Conservation (phyloP, 192 early-diverging fungal genomes). For the Helicostylum pulchrum region DNA sequence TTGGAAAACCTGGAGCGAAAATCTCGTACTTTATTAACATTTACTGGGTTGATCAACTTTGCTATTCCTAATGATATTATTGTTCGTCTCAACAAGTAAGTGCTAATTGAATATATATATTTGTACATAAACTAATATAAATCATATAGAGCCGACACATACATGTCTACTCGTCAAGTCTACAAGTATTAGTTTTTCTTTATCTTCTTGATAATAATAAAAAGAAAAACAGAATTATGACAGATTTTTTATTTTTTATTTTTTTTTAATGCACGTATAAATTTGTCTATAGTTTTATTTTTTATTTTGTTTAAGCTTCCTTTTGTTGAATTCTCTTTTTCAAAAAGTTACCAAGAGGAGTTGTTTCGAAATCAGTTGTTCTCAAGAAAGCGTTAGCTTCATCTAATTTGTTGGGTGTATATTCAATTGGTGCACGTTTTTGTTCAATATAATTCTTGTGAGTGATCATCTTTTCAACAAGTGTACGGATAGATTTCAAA, state of each 20-base stretch:
- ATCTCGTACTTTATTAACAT: constrained; percentile 71
- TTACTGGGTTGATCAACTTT: constrained; percentile 84
- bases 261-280: no score
- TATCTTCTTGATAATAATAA: no score
- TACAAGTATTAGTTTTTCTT: no score
- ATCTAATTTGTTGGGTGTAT: constrained; percentile 52
- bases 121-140: no score
- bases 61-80: constrained; percentile 80
- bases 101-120: no score
- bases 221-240: no score
- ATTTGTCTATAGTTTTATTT: not conserved
- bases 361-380: constrained; percentile 26
- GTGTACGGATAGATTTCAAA: constrained; percentile 72
- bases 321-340: constrained; percentile 27
- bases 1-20: constrained; percentile 6
- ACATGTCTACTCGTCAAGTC: no score
- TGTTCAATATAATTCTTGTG: constrained; percentile 74
- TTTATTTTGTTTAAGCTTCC: not conserved
- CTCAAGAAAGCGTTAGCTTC: constrained; percentile 35
- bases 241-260: no score
- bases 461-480: constrained; percentile 86
- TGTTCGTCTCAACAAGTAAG: constrained; percentile 67
- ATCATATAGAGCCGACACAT: no score
- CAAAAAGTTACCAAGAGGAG: constrained; percentile 31
- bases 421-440: constrained; percentile 64